Conservation (phyloP, 2,329 filamentous ascomycete genomes). For the Raffaelea arxii region DNA sequence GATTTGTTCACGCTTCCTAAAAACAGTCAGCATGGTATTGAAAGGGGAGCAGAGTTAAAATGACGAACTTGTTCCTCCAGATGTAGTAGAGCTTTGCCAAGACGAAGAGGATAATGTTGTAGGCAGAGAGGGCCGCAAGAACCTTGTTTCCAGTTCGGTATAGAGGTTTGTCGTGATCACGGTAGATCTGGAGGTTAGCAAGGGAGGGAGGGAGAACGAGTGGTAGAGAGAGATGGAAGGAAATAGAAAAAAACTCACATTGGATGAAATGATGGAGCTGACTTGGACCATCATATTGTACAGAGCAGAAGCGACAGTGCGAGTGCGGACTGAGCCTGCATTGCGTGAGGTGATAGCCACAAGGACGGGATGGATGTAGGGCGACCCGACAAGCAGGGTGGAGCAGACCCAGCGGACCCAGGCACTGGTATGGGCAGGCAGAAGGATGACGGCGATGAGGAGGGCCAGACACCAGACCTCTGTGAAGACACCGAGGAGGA, state of each 20-base stretch:
- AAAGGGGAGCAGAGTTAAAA: neutral
- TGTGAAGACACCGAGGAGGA: constrained; percentile 29
- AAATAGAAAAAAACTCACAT: no score
- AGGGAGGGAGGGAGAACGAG: neutral
- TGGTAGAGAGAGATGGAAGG: neutral
- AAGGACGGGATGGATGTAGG: constrained; percentile 31
- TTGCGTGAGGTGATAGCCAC: constrained; percentile 54
- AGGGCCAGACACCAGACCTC: constrained; percentile 44
- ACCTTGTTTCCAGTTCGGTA: constrained; percentile 32
- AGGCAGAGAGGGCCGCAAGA: constrained; percentile 27
- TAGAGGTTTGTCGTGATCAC: constrained; percentile 33
- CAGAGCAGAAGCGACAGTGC: constrained; percentile 49
- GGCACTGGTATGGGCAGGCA: constrained; percentile 21
- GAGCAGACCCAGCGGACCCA: constrained; percentile 38
- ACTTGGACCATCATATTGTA: constrained; percentile 49
- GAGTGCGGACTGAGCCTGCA: constrained; percentile 49
- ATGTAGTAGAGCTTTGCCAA: constrained; percentile 35
- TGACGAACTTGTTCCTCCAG: constrained; percentile 28
- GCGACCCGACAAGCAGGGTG: constrained; percentile 34
- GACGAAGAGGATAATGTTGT: constrained; percentile 23
- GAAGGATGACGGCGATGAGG: constrained; percentile 32
- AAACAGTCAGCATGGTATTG: no score
- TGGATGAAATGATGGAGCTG: constrained; percentile 30
- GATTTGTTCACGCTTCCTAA: constrained; percentile 29
- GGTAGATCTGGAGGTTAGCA: constrained; percentile 23